Evolutionary conservation across 768 basidiomycete species (phyloP), one percentile per base, ranked within the genome.

Genomic region (Leccinellum luteum): DNA sequence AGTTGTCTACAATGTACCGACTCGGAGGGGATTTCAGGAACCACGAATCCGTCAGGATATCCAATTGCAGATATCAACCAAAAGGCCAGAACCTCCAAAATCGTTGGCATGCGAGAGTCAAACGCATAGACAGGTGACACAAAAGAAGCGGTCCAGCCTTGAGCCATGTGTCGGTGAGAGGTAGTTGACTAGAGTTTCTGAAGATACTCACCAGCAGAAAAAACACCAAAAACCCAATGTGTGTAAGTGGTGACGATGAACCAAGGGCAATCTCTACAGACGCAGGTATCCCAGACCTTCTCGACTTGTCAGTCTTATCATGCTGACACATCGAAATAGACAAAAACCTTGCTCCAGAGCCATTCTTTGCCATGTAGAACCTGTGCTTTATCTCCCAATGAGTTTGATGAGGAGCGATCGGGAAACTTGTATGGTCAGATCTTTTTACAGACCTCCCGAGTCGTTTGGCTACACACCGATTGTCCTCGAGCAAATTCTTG

Each of bases 11-110:
- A 64, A 48, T 64, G 60, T 25, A 23, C 59, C 41, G 30, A 45
- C 21, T 73, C 71, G 10, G 34, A 25, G 7, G 64, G 45, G 27
- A 64, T 60, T 43, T 71, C 67, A 28, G 71, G 71, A 15, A 72
- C 61, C 14, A 57, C 51, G 48, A 74, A 73, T 14, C 71, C 67
- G 43, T 69, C 71, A 3, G 68, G 59, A 35, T 77, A 64, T 0
- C 70, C 73, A 77, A 81, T 79, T 10, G 82, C 79, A 51, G 84
- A 84, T 35, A 75, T 75, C 50, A 83, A 66, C 85, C 85, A 87
- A 66, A 78, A 85, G 8, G 76, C 67, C 23, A 86, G 66, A 57
- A 74, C 70, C 67, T 85, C 81, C 54, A 81, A 61, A 48, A 85
- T 73, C 13, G 81, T 78, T n/a, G 83, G 84, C 14, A 66, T 67